Percentiles rank a stretch among this genome's conserved stretches.
Evolutionary conservation across 2,329 filamentous ascomycete species (phyloP).

Genomic region (Verticillium dahliae): DNA sequence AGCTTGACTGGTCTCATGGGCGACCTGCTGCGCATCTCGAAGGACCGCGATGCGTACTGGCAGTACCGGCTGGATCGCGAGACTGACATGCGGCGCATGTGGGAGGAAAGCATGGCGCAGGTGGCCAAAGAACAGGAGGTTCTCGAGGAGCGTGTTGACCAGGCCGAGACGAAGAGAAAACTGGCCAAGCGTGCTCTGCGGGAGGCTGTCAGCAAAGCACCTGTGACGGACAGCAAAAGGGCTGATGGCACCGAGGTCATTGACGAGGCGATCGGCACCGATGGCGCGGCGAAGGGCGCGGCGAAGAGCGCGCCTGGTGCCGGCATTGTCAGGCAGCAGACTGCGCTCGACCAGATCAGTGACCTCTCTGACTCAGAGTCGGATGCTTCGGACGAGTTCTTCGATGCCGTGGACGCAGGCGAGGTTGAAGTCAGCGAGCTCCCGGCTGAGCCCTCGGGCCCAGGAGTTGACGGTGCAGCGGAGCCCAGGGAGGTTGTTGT

Average conservation of each 20-base stretch:
- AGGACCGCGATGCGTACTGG: slow-evolving; percentile 94
- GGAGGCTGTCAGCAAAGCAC: slow-evolving; percentile 57
- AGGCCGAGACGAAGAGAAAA: slow-evolving; percentile 85
- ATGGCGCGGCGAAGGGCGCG: slow-evolving; percentile 22
- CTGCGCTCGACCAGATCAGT: slow-evolving; percentile 63
- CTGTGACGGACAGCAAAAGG: slow-evolving; percentile 16
- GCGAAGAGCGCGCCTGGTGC: slow-evolving; percentile 29
- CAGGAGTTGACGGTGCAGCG: slow-evolving; percentile 6
- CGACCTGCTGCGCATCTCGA: slow-evolving; percentile 84
- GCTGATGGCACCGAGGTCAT: slow-evolving; percentile 26
- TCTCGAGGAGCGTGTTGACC: slow-evolving; percentile 78
- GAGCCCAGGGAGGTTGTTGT: slow-evolving; percentile 38
- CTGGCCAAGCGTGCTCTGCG: slow-evolving; percentile 83
- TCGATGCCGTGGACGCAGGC: slow-evolving; percentile 91
- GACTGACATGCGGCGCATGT: slow-evolving; percentile 85
- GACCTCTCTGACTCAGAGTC: slow-evolving; percentile 76
- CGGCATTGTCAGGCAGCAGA: slow-evolving; percentile 43
- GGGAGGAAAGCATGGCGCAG: slow-evolving; percentile 98
- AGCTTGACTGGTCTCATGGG: slow-evolving; percentile 80
- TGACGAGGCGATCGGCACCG: slow-evolving; percentile 16
- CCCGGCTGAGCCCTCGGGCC: slow-evolving; percentile 29
- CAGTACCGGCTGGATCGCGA: slow-evolving; percentile 91
- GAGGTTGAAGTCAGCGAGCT: slow-evolving; percentile 75
- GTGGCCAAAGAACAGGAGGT: slow-evolving; percentile 93
- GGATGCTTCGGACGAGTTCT: slow-evolving; percentile 79